Evolutionary conservation across 352 stramenopile species (phyloP).

Genomic region (Elongisporangium undulatum): DNA sequence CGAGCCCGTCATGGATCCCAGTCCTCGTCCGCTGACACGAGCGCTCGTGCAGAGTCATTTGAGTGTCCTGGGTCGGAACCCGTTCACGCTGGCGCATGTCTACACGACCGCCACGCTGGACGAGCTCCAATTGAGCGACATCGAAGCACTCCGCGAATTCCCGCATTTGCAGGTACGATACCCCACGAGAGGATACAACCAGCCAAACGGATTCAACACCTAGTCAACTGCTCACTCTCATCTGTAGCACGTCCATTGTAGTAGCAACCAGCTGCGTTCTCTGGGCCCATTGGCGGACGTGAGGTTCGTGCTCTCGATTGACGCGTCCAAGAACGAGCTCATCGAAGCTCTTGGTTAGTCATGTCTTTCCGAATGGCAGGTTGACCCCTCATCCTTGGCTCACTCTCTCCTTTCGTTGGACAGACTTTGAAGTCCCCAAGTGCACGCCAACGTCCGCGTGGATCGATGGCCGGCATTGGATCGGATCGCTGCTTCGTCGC

Average conservation of each 20-base stretch:
- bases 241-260: slow-evolving; percentile 51
- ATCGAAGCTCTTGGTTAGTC: slow-evolving; percentile 32
- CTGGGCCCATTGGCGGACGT: slow-evolving; percentile 42
- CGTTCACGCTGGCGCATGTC: slow-evolving; percentile 56
- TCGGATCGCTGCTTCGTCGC: slow-evolving; percentile 57
- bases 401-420: neutral
- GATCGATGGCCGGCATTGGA: slow-evolving; percentile 49
- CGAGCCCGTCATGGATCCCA: neutral
- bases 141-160: slow-evolving; percentile 42
- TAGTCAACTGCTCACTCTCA: neutral
- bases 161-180: slow-evolving; percentile 49
- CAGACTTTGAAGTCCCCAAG: slow-evolving; percentile 54
- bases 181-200: neutral
- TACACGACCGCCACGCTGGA: slow-evolving; percentile 53
- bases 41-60: slow-evolving; percentile 32
- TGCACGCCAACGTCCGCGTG: slow-evolving; percentile 51
- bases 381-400: neutral
- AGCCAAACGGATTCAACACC: neutral
- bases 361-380: neutral
- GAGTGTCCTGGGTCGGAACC: slow-evolving; percentile 52
- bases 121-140: slow-evolving; percentile 29
- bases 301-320: slow-evolving; percentile 45
- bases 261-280: slow-evolving; percentile 41
- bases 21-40: slow-evolving; percentile 15
- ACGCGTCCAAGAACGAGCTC: slow-evolving; percentile 58